These are phyloP conservation scores for Phyllosticta ampelicida DNA, from an alignment of 2,329 filamentous ascomycete genomes.

Conservation along the genomic window DNA sequence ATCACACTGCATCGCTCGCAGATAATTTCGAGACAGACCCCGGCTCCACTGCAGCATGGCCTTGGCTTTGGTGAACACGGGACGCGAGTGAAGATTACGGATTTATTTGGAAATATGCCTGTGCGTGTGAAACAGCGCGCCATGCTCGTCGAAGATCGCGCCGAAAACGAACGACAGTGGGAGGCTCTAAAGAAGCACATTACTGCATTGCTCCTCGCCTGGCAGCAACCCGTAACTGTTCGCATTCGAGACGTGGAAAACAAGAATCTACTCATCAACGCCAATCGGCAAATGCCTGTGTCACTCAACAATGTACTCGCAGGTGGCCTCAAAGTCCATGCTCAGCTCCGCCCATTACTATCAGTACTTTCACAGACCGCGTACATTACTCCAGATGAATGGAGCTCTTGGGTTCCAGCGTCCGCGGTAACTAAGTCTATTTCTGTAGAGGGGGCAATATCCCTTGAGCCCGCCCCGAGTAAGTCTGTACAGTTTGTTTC, in stretches of 20 bases:
- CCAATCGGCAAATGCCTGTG: slow-evolving; percentile 11
- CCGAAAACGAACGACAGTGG: slow-evolving; percentile 54
- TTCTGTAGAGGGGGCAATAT: slow-evolving; percentile 60
- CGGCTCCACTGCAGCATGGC: slow-evolving; percentile 48
- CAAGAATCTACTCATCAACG: slow-evolving; percentile 24
- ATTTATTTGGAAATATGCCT: slow-evolving; percentile 84
- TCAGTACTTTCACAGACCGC: slow-evolving; percentile 56
- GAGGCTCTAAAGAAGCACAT: slow-evolving; percentile 48
- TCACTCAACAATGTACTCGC: slow-evolving; percentile 19
- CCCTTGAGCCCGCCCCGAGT: slow-evolving; percentile 56
- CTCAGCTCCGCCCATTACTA: slow-evolving; percentile 25
- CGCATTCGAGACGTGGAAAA: slow-evolving; percentile 44
- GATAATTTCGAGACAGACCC: slow-evolving; percentile 52
- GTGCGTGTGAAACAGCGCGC: slow-evolving; percentile 77
- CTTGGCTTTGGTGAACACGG: slow-evolving; percentile 52
- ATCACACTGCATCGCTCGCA: slow-evolving; percentile 61
- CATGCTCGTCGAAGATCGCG: slow-evolving; percentile 37
- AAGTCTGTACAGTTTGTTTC: slow-evolving; percentile 73
- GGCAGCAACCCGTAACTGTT: slow-evolving; percentile 47
- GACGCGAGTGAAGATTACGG: slow-evolving; percentile 62
- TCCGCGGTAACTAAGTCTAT: slow-evolving; percentile 54
- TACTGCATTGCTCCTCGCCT: slow-evolving; percentile 59
- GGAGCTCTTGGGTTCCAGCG: slow-evolving; percentile 56
- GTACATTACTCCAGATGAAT: slow-evolving; percentile 44
- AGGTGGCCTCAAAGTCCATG: slow-evolving; percentile 13